Percentiles rank a stretch among this genome's conserved stretches.
These are phyloP conservation scores for Haplographium delicatum DNA, from an alignment of 495 filamentous ascomycete genomes.

Conservation along the genomic window DNA sequence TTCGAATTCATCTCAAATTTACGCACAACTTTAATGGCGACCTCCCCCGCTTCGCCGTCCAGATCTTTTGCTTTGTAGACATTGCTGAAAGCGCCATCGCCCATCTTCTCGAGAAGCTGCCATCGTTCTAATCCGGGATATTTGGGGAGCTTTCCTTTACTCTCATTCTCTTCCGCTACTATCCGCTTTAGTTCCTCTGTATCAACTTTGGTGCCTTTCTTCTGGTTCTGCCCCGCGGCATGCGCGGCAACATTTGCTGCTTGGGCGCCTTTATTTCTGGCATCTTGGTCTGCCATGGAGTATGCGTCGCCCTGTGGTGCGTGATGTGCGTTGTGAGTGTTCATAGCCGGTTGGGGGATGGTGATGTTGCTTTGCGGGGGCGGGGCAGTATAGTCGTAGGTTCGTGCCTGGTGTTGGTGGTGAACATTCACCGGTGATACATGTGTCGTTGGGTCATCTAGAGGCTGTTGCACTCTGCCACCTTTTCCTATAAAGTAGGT, in stretches of 20 bases:
- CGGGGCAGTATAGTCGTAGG: constrained; percentile 44
- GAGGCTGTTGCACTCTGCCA: constrained; percentile 55
- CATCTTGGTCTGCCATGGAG: constrained; percentile 47
- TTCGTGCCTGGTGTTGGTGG: constrained; percentile 42
- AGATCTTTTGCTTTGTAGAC: constrained; percentile 85
- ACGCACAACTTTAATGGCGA: constrained; percentile 96
- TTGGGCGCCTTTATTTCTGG: constrained; percentile 58
- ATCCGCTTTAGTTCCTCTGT: constrained; percentile 71
- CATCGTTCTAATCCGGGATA: constrained; percentile 92
- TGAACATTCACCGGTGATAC: constrained; percentile 63
- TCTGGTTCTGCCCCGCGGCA: constrained; percentile 41
- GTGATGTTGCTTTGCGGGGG: constrained; percentile 51
- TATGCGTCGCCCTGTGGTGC: constrained; percentile 42
- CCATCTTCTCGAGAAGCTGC: constrained; percentile 94
- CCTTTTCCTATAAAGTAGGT: constrained; percentile 58
- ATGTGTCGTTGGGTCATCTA: constrained; percentile 59
- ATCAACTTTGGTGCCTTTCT: constrained; percentile 45
- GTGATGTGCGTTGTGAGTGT: constrained; percentile 44
- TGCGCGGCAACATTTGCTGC: constrained; percentile 55
- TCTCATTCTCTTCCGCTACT: constrained; percentile 84
- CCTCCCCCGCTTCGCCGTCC: constrained; percentile 62
- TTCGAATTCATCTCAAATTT: constrained; percentile 98
- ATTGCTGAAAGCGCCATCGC: constrained; percentile 97
- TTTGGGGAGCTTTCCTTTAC: constrained; percentile 75
- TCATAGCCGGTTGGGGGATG: constrained; percentile 42